Evolutionary conservation across 768 basidiomycete genomes (phyloP).

Genomic region (Boletus subcaerulescens): DNA sequence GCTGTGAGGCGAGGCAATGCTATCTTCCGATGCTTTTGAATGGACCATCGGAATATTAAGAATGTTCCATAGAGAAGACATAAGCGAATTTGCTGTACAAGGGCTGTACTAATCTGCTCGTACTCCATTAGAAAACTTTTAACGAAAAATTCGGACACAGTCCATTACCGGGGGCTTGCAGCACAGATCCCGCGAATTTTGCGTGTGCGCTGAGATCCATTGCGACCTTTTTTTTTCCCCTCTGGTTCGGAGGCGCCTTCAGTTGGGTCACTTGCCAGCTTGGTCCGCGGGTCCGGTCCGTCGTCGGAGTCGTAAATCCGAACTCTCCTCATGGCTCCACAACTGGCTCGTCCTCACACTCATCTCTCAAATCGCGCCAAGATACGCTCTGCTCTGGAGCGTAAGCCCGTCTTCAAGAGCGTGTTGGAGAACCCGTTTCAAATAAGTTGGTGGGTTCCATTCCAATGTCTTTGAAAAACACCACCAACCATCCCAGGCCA

Average conservation of each 20-base stretch:
- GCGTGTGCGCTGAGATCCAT: too few species aligned
- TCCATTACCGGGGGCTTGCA: too few species aligned
- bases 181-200: too few species aligned
- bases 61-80: not conserved
- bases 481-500: slow-evolving; percentile 46
- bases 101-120: slow-evolving; percentile 1
- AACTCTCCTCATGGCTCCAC: not conserved
- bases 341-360: slow-evolving; percentile 47
- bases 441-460: slow-evolving; percentile 54
- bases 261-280: too few species aligned
- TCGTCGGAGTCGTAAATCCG: not conserved
- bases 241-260: too few species aligned
- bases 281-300: too few species aligned
- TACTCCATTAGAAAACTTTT: too few species aligned
- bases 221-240: too few species aligned
- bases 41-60: not conserved
- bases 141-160: too few species aligned
- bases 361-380: slow-evolving; percentile 65
- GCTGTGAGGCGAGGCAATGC: not conserved
- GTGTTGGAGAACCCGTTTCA: slow-evolving; percentile 72
- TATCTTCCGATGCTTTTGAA: slow-evolving; percentile 3
- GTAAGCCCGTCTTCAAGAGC: slow-evolving; percentile 64
- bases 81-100: slow-evolving; percentile 13
- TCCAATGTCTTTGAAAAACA: not conserved
- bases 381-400: slow-evolving; percentile 42